Evolutionary conservation across 2,329 filamentous ascomycete species (phyloP).

Genomic region (Aspergillus sp.): DNA sequence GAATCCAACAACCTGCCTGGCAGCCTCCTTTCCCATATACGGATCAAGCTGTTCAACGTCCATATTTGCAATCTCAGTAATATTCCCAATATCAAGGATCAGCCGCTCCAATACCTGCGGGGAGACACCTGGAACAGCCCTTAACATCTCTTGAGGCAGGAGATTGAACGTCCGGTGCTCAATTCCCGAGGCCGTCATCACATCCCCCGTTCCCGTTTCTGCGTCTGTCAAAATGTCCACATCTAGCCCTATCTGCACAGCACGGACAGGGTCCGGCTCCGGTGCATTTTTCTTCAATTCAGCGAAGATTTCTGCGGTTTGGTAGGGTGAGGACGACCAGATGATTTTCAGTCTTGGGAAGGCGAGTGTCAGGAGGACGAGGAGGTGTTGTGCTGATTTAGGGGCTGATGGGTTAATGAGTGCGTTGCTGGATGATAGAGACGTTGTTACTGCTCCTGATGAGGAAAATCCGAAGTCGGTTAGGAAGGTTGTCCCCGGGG

Average conservation of each 20-base stretch:
- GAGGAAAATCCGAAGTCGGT: conserved; percentile 55
- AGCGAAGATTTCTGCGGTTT: conserved; percentile 96
- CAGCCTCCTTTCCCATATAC: conserved; percentile 75
- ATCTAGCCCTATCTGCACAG: conserved; percentile 79
- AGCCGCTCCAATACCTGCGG: conserved; percentile 74
- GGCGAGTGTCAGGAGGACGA: conserved; percentile 87
- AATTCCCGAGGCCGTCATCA: conserved; percentile 56
- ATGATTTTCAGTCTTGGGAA: conserved; percentile 89
- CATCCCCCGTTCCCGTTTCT: conserved; percentile 42
- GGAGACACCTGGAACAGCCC: conserved; percentile 79
- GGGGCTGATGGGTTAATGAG: conserved; percentile 63
- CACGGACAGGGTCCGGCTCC: conserved; percentile 86
- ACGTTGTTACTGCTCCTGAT: conserved; percentile 47
- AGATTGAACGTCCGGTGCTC: conserved; percentile 72
- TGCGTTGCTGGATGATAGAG: conserved; percentile 56
- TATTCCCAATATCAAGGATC: conserved; percentile 69
- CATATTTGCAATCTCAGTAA: conserved; percentile 85
- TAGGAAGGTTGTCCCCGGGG: conserved; percentile 38
- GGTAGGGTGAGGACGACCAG: conserved; percentile 90
- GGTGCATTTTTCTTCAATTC: conserved; percentile 84
- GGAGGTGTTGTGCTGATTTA: conserved; percentile 83
- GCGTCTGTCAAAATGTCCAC: conserved; percentile 41
- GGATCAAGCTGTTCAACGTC: conserved; percentile 68
- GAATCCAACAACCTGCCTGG: conserved; percentile 73
- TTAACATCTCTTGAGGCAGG: conserved; percentile 87